phyloP scores from a whole-genome alignment of 257 asterid genomes.

The Solanum chiquidenum region DNA sequence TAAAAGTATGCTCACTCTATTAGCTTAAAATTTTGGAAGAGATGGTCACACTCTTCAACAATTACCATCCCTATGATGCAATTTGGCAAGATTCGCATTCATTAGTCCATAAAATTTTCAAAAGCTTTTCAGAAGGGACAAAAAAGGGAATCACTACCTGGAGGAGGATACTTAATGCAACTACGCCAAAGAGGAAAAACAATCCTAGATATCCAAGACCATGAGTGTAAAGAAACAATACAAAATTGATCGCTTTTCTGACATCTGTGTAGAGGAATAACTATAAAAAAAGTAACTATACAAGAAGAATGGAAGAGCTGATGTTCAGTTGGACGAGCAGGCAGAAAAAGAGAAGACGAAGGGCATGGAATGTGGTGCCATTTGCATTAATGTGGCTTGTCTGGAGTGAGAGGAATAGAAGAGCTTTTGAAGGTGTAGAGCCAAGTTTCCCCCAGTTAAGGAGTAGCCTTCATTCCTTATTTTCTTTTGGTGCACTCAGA shows the following conservation, averaged over 20 bases:
- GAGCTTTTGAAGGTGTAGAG: not conserved
- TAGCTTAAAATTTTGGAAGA: not conserved
- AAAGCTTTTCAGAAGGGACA: not conserved
- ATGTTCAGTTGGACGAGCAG: not conserved
- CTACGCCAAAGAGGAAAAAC: not conserved
- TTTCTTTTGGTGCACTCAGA: not conserved
- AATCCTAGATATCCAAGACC: not conserved
- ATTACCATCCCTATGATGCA: not conserved
- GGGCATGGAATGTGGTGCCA: not conserved
- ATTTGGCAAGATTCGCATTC: not conserved
- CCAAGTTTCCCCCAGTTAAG: not conserved
- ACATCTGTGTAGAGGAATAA: not conserved
- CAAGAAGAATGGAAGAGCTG: not conserved
- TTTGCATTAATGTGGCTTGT: not conserved
- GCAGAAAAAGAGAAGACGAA: not conserved
- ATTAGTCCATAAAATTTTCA: not conserved
- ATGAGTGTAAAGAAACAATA: not conserved
- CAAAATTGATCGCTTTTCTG: not conserved
- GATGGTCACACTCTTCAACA: not conserved
- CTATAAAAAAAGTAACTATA: not conserved
- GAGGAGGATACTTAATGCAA: not conserved
- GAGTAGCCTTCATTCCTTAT: not conserved
- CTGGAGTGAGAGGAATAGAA: not conserved
- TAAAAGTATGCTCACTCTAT: not conserved
- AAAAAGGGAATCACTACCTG: not conserved